These are phyloP conservation scores for Leishmania mexicana DNA, from an alignment of 208 protist genomes.

Conservation along the genomic window DNA sequence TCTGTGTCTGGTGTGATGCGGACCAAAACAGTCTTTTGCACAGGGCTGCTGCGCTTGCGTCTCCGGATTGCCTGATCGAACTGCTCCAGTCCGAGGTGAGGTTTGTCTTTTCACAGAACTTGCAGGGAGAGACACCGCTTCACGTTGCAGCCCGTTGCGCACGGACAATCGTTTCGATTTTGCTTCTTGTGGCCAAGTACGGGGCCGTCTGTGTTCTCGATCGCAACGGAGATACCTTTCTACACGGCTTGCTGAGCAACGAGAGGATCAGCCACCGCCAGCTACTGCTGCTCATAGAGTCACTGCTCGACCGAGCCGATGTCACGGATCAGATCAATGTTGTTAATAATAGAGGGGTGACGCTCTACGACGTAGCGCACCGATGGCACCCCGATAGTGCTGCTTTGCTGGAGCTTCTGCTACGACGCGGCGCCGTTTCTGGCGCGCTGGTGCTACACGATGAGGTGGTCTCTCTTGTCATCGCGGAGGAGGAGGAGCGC, in stretches of 20 bases:
- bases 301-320: slow-evolving; percentile 30
- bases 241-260: slow-evolving; percentile 64
- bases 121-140: slow-evolving; percentile 51
- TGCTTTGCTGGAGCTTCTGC: slow-evolving; percentile 36
- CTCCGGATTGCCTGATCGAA: slow-evolving; percentile 47
- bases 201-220: slow-evolving; percentile 30
- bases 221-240: slow-evolving; percentile 46
- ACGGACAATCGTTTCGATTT: slow-evolving; percentile 26
- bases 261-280: slow-evolving; percentile 13
- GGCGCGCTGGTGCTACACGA: slow-evolving; percentile 25
- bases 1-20: slow-evolving; percentile 23
- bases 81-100: slow-evolving; percentile 22
- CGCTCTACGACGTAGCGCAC: slow-evolving; percentile 50
- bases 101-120: slow-evolving; percentile 37
- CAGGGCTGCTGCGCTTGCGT: slow-evolving; percentile 28
- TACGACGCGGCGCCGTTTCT: slow-evolving; percentile 36
- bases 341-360: slow-evolving; percentile 30
- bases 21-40: slow-evolving; percentile 47
- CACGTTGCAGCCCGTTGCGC: slow-evolving; percentile 37
- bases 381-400: slow-evolving; percentile 17
- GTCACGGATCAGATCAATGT: slow-evolving; percentile 34
- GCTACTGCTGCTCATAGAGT: slow-evolving; percentile 42
- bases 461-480: slow-evolving; percentile 7
- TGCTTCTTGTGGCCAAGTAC: slow-evolving; percentile 60
- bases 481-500: slow-evolving; percentile 20